These are phyloP conservation scores for Sporothrix pseudoabietina DNA, from an alignment of 2,329 filamentous ascomycete species.

Conservation along the genomic window DNA sequence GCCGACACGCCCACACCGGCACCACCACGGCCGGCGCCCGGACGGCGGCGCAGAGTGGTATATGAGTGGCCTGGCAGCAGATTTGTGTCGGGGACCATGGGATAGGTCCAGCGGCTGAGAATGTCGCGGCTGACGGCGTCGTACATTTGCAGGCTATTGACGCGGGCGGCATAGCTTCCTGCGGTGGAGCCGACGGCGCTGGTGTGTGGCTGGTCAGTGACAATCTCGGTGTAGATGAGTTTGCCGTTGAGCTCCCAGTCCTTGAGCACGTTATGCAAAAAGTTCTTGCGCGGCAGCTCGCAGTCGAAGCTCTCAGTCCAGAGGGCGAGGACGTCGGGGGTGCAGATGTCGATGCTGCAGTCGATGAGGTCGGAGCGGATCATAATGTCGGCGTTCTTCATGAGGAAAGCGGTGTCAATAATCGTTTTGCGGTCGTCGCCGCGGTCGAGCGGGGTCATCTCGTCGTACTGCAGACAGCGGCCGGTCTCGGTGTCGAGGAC, in stretches of 20 bases:
- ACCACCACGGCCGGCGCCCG: constrained; percentile 9
- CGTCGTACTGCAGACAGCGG: constrained; percentile 90
- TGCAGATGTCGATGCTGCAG: constrained; percentile 95
- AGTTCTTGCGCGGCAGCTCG: constrained; percentile 72
- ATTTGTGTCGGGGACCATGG: constrained; percentile 87
- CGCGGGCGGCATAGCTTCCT: constrained; percentile 75
- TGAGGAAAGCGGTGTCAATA: constrained; percentile 78
- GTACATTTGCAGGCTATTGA: constrained; percentile 84
- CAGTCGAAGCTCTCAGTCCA: constrained; percentile 97
- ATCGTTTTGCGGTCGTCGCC: constrained; percentile 62
- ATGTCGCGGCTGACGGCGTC: constrained; percentile 86
- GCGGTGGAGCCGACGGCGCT: neutral
- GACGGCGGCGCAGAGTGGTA: constrained; percentile 60
- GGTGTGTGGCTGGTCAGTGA: constrained; percentile 58
- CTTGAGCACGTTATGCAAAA: constrained; percentile 83
- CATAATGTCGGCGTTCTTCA: constrained; percentile 66
- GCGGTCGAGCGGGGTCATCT: constrained; percentile 69
- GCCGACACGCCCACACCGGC: constrained; percentile 62
- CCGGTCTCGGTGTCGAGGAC: constrained; percentile 79
- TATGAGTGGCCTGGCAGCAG: constrained; percentile 77
- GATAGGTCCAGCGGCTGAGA: constrained; percentile 84
- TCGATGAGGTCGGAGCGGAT: constrained; percentile 87
- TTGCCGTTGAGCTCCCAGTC: constrained; percentile 97
- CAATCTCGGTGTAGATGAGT: constrained; percentile 88
- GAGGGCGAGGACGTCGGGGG: constrained; percentile 87